phyloP scores from a whole-genome alignment of 129 eudicot genomes.

The Flaveria trinervia region DNA sequence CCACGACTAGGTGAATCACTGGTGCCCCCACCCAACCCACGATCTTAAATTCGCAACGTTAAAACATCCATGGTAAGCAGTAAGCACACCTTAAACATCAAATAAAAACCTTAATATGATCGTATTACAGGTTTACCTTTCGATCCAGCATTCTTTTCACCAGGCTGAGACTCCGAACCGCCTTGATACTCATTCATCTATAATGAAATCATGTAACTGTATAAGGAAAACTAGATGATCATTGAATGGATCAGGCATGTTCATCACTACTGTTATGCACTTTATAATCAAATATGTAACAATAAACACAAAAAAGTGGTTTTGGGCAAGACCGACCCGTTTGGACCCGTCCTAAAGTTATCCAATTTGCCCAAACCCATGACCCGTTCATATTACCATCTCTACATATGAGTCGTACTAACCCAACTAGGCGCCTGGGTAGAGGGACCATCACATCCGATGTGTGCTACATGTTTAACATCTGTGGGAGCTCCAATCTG shows the following conservation, averaged over 20 bases:
- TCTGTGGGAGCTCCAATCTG: conserved; percentile 75
- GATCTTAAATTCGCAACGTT: not conserved
- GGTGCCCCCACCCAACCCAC: not conserved
- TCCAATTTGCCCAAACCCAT: not conserved
- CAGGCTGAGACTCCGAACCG: conserved; percentile 37
- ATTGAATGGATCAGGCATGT: not conserved
- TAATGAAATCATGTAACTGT: not conserved
- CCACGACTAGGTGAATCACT: conserved; percentile 25
- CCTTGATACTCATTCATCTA: conserved; percentile 41
- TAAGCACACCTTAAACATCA: not conserved
- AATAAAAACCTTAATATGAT: not conserved
- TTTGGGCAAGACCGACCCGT: not conserved
- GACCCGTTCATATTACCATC: conserved; percentile 12
- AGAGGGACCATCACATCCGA: conserved; percentile 72
- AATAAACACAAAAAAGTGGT: not conserved
- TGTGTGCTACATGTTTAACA: conserved; percentile 75
- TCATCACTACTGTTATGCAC: too few relatives aligned
- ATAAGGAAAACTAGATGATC: not conserved
- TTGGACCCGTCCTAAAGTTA: not conserved
- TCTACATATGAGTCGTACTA: conserved; percentile 30
- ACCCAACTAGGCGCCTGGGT: conserved; percentile 62
- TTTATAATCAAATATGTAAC: not conserved
- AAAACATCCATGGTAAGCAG: not conserved
- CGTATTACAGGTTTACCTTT: conserved; percentile 14
- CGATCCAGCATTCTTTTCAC: conserved; percentile 25